Percentiles rank a stretch among this genome's conserved stretches.
Conservation (phyloP, 2,329 filamentous ascomycete genomes). For the Aspergillus calidoustus region DNA sequence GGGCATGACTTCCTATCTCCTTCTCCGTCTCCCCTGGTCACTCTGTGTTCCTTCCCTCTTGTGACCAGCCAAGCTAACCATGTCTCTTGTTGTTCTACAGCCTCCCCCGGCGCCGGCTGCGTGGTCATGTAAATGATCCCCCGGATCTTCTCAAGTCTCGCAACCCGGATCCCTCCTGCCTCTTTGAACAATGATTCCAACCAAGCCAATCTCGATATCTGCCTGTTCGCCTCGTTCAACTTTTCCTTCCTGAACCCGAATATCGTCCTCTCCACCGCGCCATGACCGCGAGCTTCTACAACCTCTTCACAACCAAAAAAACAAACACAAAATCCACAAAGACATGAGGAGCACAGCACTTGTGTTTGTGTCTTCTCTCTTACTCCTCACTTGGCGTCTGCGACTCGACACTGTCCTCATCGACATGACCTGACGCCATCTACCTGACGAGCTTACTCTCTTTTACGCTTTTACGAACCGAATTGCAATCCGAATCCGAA, state of each 20-base stretch:
- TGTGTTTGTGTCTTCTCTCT: not conserved
- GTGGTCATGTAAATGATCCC: constrained; percentile 34
- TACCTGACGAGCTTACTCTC: not conserved
- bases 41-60: not conserved
- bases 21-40: not conserved
- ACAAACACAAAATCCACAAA: not conserved
- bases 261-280: not conserved
- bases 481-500: not conserved
- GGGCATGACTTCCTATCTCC: constrained; percentile 24
- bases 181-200: not conserved
- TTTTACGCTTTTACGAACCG: not conserved
- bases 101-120: constrained; percentile 36
- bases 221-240: not conserved
- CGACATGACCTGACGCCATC: not conserved
- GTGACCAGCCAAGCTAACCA: not conserved
- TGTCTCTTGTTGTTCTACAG: not conserved
- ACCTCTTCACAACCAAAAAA: not conserved
- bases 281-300: not conserved
- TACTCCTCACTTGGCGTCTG: not conserved
- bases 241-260: not conserved
- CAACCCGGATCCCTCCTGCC: constrained; percentile 3
- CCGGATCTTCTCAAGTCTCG: not conserved
- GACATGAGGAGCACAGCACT: not conserved
- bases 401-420: not conserved
- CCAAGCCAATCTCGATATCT: not conserved